phyloP scores from a whole-genome alignment of 23 red algal species.

The Gracilaria domingensis region DNA sequence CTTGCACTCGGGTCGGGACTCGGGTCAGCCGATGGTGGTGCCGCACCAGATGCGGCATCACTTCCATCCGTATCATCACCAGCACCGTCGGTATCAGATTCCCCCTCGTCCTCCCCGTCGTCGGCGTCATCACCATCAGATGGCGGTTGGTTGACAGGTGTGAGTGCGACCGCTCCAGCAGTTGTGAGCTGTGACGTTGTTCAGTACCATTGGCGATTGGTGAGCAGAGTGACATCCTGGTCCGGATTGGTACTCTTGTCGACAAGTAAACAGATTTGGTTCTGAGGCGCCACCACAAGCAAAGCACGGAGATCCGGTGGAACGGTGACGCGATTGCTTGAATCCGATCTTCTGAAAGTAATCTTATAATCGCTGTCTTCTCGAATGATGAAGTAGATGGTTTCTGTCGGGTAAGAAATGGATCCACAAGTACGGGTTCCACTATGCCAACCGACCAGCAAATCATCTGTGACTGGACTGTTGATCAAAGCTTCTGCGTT shows the following conservation, averaged over 20 bases:
- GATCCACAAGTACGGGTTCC: slow-evolving; percentile 22
- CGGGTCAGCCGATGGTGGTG: neutral
- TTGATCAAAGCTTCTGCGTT: slow-evolving; percentile 37
- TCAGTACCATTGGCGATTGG: neutral
- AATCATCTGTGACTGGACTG: neutral
- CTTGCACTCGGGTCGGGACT: slow-evolving; percentile 1
- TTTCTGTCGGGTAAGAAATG: slow-evolving; percentile 4
- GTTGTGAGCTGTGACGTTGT: slow-evolving; percentile 13
- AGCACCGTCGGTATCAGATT: neutral
- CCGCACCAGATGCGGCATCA: neutral
- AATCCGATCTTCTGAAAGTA: slow-evolving; percentile 8
- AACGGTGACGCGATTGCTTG: slow-evolving; percentile 9
- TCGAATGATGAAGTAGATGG: slow-evolving; percentile 53
- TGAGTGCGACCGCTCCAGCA: neutral
- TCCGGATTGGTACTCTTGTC: slow-evolving; percentile 37
- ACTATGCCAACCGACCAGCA: slow-evolving; percentile 34
- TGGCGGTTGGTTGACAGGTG: neutral
- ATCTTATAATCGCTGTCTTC: slow-evolving; percentile 24
- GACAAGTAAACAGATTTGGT: slow-evolving; percentile 34
- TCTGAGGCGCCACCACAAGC: slow-evolving; percentile 30
- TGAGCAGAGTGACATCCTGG: slow-evolving; percentile 21
- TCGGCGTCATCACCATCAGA: neutral
- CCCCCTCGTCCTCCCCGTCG: too few relatives aligned
- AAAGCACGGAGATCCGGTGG: slow-evolving; percentile 22
- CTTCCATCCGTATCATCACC: neutral